phyloP scores from a whole-genome alignment of 2,329 filamentous ascomycete genomes.

The Penicillium thymicola region DNA sequence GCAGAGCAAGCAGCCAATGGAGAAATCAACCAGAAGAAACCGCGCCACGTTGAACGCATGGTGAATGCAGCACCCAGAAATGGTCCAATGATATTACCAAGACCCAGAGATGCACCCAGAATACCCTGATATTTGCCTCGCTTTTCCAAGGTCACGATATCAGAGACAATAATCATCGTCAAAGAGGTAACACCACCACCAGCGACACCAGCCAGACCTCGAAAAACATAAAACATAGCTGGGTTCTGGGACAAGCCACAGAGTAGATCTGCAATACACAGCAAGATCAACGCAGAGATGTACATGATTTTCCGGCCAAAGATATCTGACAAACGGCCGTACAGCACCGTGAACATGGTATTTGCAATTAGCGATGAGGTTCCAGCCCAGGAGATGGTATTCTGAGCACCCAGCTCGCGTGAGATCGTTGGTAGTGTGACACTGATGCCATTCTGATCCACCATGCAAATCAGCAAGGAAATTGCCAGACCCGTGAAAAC shows the following conservation, averaged over 20 bases:
- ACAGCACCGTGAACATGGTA: constrained; percentile 63
- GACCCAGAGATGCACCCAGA: constrained; percentile 43
- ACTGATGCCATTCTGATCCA: constrained; percentile 58
- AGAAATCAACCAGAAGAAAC: constrained; percentile 51
- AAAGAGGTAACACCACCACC: constrained; percentile 59
- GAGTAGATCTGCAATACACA: constrained; percentile 57
- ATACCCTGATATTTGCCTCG: constrained; percentile 56
- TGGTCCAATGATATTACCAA: constrained; percentile 48
- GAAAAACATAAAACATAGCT: constrained; percentile 60
- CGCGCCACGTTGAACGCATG: constrained; percentile 44
- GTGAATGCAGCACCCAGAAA: constrained; percentile 49
- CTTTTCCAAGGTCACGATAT: constrained; percentile 58
- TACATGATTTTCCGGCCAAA: constrained; percentile 60
- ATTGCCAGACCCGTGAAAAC: constrained; percentile 54
- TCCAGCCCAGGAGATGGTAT: constrained; percentile 65
- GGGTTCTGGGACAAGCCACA: constrained; percentile 57
- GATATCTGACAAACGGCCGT: constrained; percentile 61
- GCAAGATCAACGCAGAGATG: constrained; percentile 51
- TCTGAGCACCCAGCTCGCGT: constrained; percentile 44
- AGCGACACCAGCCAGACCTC: constrained; percentile 60
- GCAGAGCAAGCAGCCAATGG: constrained; percentile 51
- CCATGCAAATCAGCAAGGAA: constrained; percentile 54
- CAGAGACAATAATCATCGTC: constrained; percentile 60
- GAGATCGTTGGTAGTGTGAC: constrained; percentile 54
- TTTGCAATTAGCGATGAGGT: constrained; percentile 67